Base-by-base conservation (phyloP, 1,139 yeast genomes). In the Diutina scorzettiae region DNA sequence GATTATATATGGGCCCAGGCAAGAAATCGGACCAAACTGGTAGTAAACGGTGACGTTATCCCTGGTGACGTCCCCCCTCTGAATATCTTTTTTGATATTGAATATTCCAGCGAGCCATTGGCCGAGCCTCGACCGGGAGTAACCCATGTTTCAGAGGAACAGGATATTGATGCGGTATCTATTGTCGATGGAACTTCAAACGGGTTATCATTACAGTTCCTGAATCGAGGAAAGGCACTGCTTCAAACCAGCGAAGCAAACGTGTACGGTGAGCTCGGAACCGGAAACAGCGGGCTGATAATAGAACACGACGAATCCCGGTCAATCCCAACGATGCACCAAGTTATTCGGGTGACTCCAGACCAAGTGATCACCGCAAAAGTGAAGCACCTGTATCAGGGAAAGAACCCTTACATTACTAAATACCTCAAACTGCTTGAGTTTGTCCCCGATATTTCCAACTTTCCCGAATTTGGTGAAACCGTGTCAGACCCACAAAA, bases 391-490 rank as follows among this genome's bases (percentile, higher is more conserved):
- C 78, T 81, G 48, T 84, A 82, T 53, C 64, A 61, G 1, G 96
- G 95, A 0, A 59, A 64, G 34, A 81, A 82, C 50, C 80, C 81
- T 1, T 77, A 72, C 46, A 75, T 87, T 30, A 56, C 74, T 45
- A 69, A 70, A 41, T 79, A 73, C 52, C 63, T 87, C 44, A 64
- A 66, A 9, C 68, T 65, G 12, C 64, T 79, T 31, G 64, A 66
- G 17, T 68, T 79, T 45, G 76, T 71, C 28, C 83, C 87, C 0
- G 60, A 71, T 1, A 54, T 81, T 40, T 69, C 69, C 30, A 79
- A 78, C 44, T 81, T 78, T 47, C 59, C 71, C n/a, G 93, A 83
- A 50, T 84, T 85, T 66, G 93, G 93, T 1, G 46, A 47, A 8
- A 33, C 46, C 3, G 49, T 55, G 3, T 54, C 57, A 23, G 33